Evolutionary conservation across 2,329 filamentous ascomycete species (phyloP).

Genomic region (Beauveria brongniartii): DNA sequence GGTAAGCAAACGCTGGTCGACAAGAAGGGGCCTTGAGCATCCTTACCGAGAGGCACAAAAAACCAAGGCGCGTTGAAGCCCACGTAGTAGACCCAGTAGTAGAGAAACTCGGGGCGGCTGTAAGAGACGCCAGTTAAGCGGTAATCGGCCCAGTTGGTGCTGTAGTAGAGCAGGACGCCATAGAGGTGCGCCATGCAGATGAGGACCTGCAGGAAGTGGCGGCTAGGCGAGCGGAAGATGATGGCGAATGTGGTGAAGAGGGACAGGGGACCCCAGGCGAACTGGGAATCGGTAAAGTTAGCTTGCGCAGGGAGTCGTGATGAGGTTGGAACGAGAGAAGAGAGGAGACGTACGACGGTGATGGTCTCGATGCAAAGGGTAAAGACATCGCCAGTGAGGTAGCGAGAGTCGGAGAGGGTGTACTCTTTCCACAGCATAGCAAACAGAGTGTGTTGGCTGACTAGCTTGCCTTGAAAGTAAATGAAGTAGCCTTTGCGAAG

Average conservation of each 20-base stretch:
- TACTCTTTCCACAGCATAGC: conserved; percentile 94
- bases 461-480: conserved; percentile 57
- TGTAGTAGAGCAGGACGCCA: conserved; percentile 54
- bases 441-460: conserved; percentile 61
- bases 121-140: conserved; percentile 37
- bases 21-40: not conserved
- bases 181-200: conserved; percentile 50
- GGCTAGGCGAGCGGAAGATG: conserved; percentile 31
- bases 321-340: not conserved
- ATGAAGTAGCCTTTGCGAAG: conserved; percentile 62
- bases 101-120: conserved; percentile 51
- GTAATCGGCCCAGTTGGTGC: conserved; percentile 45
- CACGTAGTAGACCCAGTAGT: conserved; percentile 57
- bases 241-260: conserved; percentile 40
- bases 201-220: conserved; percentile 44
- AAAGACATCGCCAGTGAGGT: conserved; percentile 72
- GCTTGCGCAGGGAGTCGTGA: not conserved
- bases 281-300: conserved; percentile 21
- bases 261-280: conserved; percentile 52
- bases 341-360: conserved; percentile 54
- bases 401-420: conserved; percentile 76
- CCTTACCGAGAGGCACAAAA: conserved; percentile 46
- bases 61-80: conserved; percentile 55
- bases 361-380: conserved; percentile 83
- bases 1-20: not conserved